These are phyloP conservation scores for Vitellaria paradoxa DNA, from an alignment of 179 eudicot species.

Conservation along the genomic window DNA sequence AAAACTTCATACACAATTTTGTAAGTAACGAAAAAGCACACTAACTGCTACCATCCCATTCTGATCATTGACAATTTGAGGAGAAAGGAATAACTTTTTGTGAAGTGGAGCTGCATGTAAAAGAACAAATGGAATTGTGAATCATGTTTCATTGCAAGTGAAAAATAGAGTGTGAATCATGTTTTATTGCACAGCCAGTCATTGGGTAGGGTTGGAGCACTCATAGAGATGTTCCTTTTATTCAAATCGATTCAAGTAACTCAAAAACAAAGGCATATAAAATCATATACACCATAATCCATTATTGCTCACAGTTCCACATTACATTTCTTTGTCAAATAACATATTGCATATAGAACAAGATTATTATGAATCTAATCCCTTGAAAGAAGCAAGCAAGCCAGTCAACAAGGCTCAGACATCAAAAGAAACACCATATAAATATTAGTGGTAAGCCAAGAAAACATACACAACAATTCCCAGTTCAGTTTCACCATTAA, in stretches of 20 bases:
- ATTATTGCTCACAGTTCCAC: neutral
- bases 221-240: neutral
- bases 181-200: too few relatives aligned
- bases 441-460: neutral
- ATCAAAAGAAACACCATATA: neutral
- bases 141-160: too few relatives aligned
- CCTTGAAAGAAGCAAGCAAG: neutral
- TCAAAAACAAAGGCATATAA: neutral
- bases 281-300: neutral
- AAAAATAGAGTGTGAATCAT: too few relatives aligned
- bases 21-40: too few relatives aligned
- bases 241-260: neutral
- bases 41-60: too few relatives aligned
- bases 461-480: neutral
- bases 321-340: neutral
- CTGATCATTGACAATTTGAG: too few relatives aligned
- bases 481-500: neutral
- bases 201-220: too few relatives aligned
- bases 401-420: neutral
- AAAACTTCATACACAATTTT: too few relatives aligned
- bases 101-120: too few relatives aligned
- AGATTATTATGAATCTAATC: neutral
- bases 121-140: too few relatives aligned
- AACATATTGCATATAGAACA: neutral
- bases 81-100: too few relatives aligned